Evolutionary conservation across 2,329 filamentous ascomycete genomes (phyloP), one percentile per base, ranked within the genome.

Genomic region (Cladorrhinum sp.): DNA sequence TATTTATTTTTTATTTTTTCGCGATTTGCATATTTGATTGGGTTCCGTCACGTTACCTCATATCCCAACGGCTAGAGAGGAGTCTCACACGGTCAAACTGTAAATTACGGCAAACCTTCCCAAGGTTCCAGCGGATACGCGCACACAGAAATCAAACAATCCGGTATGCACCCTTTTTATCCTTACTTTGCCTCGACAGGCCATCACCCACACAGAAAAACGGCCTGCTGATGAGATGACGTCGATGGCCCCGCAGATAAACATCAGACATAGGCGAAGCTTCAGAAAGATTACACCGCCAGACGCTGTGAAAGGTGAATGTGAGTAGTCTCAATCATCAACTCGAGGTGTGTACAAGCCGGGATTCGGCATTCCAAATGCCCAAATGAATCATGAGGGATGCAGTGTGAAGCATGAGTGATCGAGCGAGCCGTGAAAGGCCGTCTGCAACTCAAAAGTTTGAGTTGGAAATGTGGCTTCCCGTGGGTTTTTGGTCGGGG

Each of bases 191-290:
- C 18, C 28, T 55, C 52, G 52, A 24, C 28, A 18, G 20, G 28
- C 9, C 24, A 12, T 51, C 21, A 12, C 49, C 3, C 23, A 14
- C 23, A 24, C 14, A 51, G 20, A 24, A 12, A 20, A 36, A 39
- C 18, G 30, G 21, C 49, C 21, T 51, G 49, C 50, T 59, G 49
- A 59, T 59, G 49, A 59, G 39, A 59, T 59, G 57, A 59, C 50
- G 57, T 59, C 48, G 57, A 57, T 48, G n/a, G 30, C 33, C 28
- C 52, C 10, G 26, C 23, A 26, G 49, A 53, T 18, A 48, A 26
- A 30, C n/a, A 9, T 52, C 48, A 18, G 48, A 30, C 21, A 18
- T 16, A 18, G 16, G n/a, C 16, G 16, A 46, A 46, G n/a, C 42
- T 46, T 21, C 16, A 21, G 10, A 46, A 16, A 46, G 33, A 55